phyloP scores from a whole-genome alignment of 2,329 filamentous ascomycete species.

The Aureobasidium namibiae region DNA sequence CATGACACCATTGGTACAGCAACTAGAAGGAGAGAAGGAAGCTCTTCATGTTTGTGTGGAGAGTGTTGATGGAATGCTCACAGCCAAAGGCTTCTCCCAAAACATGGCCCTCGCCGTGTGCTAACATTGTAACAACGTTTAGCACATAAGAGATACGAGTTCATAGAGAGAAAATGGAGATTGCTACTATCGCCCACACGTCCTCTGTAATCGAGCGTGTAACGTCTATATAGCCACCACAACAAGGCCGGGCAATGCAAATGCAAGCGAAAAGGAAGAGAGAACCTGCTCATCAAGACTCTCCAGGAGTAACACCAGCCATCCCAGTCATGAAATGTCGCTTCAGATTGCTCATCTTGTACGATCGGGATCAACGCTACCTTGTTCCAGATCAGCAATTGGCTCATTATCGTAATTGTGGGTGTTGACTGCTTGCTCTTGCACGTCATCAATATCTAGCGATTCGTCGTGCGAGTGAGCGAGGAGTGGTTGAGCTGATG shows the following conservation, averaged over 20 bases:
- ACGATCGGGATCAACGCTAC: conserved; percentile 17
- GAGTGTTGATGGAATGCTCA: background rate
- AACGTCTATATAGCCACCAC: no score
- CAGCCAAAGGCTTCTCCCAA: background rate
- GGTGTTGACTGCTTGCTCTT: conserved; percentile 24
- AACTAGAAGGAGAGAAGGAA: background rate
- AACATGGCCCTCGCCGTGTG: no score
- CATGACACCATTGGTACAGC: background rate
- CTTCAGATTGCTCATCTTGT: conserved; percentile 6
- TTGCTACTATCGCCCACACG: no score
- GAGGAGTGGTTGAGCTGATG: conserved; percentile 14
- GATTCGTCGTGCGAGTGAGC: background rate
- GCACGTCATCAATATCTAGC: conserved; percentile 22
- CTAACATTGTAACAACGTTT: no score
- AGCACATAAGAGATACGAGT: no score
- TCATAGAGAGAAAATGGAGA: no score
- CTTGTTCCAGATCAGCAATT: conserved; percentile 27
- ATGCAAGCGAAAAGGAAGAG: background rate
- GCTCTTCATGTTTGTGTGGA: background rate
- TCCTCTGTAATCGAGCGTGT: no score
- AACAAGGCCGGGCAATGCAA: no score
- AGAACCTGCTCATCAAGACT: background rate
- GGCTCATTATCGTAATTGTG: conserved; percentile 26
- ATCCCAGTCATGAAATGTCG: background rate
- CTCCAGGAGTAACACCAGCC: background rate